These are phyloP conservation scores for Aspergillus sp. DNA, from an alignment of 2,329 filamentous ascomycete genomes.

Conservation along the genomic window DNA sequence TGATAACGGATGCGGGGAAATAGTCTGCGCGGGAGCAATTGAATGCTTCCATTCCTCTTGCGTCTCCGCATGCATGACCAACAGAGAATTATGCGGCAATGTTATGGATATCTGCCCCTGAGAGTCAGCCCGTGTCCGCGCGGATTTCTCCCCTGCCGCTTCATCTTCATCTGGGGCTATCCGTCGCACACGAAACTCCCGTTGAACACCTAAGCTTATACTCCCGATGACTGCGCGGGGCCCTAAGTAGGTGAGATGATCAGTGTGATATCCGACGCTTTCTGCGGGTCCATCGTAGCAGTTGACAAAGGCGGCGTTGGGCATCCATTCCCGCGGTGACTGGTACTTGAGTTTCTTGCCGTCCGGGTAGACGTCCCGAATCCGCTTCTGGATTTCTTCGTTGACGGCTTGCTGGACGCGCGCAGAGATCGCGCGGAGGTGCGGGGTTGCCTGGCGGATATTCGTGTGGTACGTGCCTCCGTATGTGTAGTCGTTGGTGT, in stretches of 20 bases:
- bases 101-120: slow-evolving; percentile 90
- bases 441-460: slow-evolving; percentile 72
- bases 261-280: slow-evolving; percentile 87
- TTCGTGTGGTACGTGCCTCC: slow-evolving; percentile 76
- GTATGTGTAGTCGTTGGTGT: slow-evolving; percentile 81
- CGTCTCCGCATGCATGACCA: slow-evolving; percentile 98
- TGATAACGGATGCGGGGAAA: slow-evolving; percentile 81
- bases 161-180: slow-evolving; percentile 58
- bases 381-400: slow-evolving; percentile 69
- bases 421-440: slow-evolving; percentile 68
- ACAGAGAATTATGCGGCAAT: slow-evolving; percentile 87
- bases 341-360: slow-evolving; percentile 77
- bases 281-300: slow-evolving; percentile 82
- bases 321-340: slow-evolving; percentile 69
- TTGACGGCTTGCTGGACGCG: slow-evolving; percentile 77
- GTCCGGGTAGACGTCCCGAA: slow-evolving; percentile 64
- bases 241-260: slow-evolving; percentile 90
- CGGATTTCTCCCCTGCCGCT: not conserved
- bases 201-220: slow-evolving; percentile 84
- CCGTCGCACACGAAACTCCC: slow-evolving; percentile 84
- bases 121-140: slow-evolving; percentile 52
- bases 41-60: slow-evolving; percentile 96
- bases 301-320: slow-evolving; percentile 93
- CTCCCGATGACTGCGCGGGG: slow-evolving; percentile 87
- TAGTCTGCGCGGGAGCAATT: slow-evolving; percentile 70